These are phyloP conservation scores for Sordariomycetes sp. DNA, from an alignment of 2,329 filamentous ascomycete genomes.

Conservation along the genomic window DNA sequence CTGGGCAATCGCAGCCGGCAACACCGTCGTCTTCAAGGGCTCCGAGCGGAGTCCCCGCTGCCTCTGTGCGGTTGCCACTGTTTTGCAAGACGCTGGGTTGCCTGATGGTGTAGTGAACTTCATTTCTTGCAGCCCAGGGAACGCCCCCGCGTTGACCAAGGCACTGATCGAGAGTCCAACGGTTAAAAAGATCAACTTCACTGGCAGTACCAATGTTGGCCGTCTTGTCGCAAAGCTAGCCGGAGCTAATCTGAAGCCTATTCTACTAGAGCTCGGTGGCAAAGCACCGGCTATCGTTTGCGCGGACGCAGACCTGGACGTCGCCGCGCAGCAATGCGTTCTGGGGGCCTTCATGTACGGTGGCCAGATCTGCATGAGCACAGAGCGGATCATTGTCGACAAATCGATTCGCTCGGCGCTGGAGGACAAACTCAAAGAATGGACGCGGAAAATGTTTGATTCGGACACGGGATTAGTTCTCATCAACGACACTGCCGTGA, in stretches of 20 bases:
- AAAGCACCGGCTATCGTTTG: slow-evolving; percentile 33
- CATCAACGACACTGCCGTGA: background rate
- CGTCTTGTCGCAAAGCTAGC: slow-evolving; percentile 25
- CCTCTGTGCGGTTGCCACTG: slow-evolving; percentile 49
- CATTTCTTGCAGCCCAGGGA: slow-evolving; percentile 50
- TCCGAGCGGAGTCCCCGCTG: slow-evolving; percentile 55
- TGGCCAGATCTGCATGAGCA: slow-evolving; percentile 66
- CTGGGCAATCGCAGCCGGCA: slow-evolving; percentile 51
- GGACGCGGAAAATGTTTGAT: background rate
- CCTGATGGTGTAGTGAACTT: slow-evolving; percentile 63
- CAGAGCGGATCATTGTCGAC: slow-evolving; percentile 46
- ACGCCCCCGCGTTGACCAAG: slow-evolving; percentile 55
- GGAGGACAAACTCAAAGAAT: background rate
- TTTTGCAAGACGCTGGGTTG: slow-evolving; percentile 61
- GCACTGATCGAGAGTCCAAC: slow-evolving; percentile 45
- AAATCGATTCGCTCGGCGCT: slow-evolving; percentile 7
- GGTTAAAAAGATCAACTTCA: slow-evolving; percentile 32
- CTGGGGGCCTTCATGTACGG: slow-evolving; percentile 11
- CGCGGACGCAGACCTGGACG: slow-evolving; percentile 32
- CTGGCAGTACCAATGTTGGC: slow-evolving; percentile 30
- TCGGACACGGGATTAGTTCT: background rate
- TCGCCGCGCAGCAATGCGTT: slow-evolving; percentile 21
- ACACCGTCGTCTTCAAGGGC: slow-evolving; percentile 62
- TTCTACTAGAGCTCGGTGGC: slow-evolving; percentile 37
- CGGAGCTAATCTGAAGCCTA: slow-evolving; percentile 31